Conservation (phyloP, 306 rosid genomes). For the Malus fusca region DNA sequence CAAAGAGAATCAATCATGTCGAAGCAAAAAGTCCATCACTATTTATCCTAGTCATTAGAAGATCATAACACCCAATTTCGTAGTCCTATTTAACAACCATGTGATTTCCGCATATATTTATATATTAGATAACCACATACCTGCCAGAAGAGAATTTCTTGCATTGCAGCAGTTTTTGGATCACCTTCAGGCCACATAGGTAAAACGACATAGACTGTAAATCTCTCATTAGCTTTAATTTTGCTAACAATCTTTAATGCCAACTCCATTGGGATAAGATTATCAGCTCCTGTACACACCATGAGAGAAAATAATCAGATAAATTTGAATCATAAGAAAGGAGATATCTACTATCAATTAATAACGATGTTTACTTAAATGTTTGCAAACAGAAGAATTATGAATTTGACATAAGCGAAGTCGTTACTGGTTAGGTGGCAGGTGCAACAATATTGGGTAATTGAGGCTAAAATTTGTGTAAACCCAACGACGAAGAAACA, state of each 20-base stretch:
- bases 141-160: slow-evolving; percentile 99
- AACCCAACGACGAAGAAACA: background rate
- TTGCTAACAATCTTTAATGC: slow-evolving; percentile 83
- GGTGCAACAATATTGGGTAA: background rate
- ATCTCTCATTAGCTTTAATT: slow-evolving; percentile 80
- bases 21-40: background rate
- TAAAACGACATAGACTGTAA: slow-evolving; percentile 69
- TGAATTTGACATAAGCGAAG: background rate
- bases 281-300: slow-evolving; percentile 74
- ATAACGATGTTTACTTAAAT: background rate
- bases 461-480: background rate
- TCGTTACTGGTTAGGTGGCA: background rate
- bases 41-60: background rate
- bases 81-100: background rate
- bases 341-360: slow-evolving; percentile 3
- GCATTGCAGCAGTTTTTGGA: slow-evolving; percentile 69
- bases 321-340: background rate
- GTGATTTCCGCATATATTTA: background rate
- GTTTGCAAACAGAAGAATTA: slow-evolving; percentile 6
- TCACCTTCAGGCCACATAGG: slow-evolving; percentile 99
- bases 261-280: slow-evolving; percentile 95
- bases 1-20: background rate
- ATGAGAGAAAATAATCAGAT: slow-evolving; percentile 11
- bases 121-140: slow-evolving; percentile 30
- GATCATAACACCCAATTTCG: background rate